A percentile compares a stretch with the other conserved stretches of the same genome.
phyloP scores from a whole-genome alignment of 2,329 filamentous ascomycete genomes.

The Trichoderma semiorbis region DNA sequence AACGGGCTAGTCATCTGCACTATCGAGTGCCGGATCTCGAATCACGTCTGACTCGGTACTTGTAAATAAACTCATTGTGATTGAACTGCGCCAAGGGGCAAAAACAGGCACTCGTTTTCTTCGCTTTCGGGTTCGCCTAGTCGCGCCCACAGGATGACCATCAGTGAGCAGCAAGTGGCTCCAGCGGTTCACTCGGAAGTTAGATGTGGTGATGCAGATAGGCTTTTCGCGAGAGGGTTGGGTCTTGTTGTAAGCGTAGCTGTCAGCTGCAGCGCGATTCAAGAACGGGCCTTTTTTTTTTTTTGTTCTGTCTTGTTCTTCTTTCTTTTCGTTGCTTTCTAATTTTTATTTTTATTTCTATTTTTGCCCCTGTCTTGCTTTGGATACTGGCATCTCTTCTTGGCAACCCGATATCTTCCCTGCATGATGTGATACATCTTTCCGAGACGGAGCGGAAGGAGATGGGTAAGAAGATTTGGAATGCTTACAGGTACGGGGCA shows the following conservation, averaged over 20 bases:
- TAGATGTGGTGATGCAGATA: not conserved
- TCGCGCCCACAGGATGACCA: not conserved
- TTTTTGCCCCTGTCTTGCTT: not conserved
- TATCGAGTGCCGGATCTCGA: not conserved
- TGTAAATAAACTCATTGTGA: not conserved
- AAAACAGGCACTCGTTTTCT: not conserved
- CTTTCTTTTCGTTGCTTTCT: not conserved
- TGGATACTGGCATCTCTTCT: not conserved
- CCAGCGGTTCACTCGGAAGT: constrained; percentile 10
- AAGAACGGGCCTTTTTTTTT: not conserved
- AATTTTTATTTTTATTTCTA: not conserved
- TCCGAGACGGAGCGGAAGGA: not conserved
- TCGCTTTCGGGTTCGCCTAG: not conserved
- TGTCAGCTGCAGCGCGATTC: not conserved
- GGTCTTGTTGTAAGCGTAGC: not conserved
- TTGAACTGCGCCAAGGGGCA: not conserved
- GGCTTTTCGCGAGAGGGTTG: not conserved
- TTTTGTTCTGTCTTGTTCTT: not conserved
- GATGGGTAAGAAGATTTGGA: not conserved
- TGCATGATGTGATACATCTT: not conserved
- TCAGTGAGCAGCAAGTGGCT: not conserved
- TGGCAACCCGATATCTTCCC: not conserved
- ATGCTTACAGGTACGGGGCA: not conserved
- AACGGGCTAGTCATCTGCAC: not conserved
- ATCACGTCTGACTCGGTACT: not conserved